Evolutionary conservation across 345 rosid species (phyloP), one percentile per base, ranked within the genome.

Genomic region (Citrus reticulata): DNA sequence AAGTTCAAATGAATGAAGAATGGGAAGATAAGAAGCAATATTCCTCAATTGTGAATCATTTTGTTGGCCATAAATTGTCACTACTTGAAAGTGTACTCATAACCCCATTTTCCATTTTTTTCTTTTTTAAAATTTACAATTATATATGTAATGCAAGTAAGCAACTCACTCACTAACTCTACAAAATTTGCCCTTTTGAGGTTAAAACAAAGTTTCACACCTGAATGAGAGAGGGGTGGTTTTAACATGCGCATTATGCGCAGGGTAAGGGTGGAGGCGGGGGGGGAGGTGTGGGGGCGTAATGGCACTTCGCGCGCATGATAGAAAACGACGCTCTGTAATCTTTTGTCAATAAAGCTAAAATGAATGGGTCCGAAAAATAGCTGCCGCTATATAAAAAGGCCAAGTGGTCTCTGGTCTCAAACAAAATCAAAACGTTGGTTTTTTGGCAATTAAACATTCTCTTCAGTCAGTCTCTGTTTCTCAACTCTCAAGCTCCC

Each of bases 1-100:
- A 77, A 84, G 75, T 83, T 80, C 67, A 85, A 64, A 29, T 51
- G n/a, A 78, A 65, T 70, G 83, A 54, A 54, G 19, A 79, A 78
- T 58, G 78, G 78, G 77, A 84, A 89, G 86, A 88, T 85, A 85
- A 86, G 92, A 85, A 85, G 84, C 84, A 83, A 89, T 68, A 86
- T 87, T 82, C 86, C 85, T 87, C 85, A 67, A 81, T 59, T 70
- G 72, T 78, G 79, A 77, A 95, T 95, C 83, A 95, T 95, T 79
- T 84, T 91, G 97, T 91, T 95, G 87, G 97, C 98, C 98, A 93
- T 86, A 86, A 80, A 69, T 82, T 70, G 68, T 74, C 87, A 81
- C 79, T 51, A 51, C 78, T 70, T 46, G 78, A 86, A 84, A 85
- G 85, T 80, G 86, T 77, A 87, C 83, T 87, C 87, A 83, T 83